phyloP scores from a whole-genome alignment of 2,329 filamentous ascomycete genomes.

The Albifimbria verrucaria region DNA sequence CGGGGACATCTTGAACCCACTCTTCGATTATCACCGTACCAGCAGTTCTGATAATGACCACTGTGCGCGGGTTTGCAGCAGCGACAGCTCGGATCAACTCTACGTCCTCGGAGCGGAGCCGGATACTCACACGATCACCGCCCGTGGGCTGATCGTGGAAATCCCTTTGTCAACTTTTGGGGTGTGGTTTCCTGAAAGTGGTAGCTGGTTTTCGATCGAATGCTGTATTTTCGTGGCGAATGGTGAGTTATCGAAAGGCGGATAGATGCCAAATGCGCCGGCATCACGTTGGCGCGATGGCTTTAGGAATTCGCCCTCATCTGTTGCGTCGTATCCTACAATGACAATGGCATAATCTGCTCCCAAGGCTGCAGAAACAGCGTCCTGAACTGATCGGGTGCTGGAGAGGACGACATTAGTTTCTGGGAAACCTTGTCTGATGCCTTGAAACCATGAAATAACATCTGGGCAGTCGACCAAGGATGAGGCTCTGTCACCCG shows the following conservation, averaged over 20 bases:
- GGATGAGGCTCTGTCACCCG: constrained; percentile 16
- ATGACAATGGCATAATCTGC: constrained; percentile 12
- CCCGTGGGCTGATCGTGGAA: constrained; percentile 11
- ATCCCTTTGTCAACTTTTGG: no score
- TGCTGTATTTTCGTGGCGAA: background rate
- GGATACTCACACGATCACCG: constrained; percentile 13
- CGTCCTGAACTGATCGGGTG: background rate
- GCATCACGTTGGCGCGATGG: constrained; percentile 10
- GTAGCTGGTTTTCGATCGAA: background rate
- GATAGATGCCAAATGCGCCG: constrained; percentile 4
- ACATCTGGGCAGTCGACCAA: constrained; percentile 9
- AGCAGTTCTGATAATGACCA: constrained; percentile 12
- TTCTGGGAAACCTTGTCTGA: constrained; percentile 4
- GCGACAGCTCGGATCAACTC: constrained; percentile 11
- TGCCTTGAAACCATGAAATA: constrained; percentile 8
- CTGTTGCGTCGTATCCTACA: constrained; percentile 13
- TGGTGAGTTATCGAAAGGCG: background rate
- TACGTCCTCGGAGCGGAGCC: constrained; percentile 9
- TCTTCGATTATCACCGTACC: constrained; percentile 17
- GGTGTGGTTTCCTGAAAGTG: background rate
- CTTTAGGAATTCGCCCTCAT: constrained; percentile 15
- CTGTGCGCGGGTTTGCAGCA: constrained; percentile 5
- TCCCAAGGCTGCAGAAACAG: background rate
- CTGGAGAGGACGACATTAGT: constrained; percentile 6
- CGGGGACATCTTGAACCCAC: constrained; percentile 9